These are phyloP conservation scores for Suhomyces choctaworum DNA, from an alignment of 1,139 yeast genomes.

Conservation along the genomic window DNA sequence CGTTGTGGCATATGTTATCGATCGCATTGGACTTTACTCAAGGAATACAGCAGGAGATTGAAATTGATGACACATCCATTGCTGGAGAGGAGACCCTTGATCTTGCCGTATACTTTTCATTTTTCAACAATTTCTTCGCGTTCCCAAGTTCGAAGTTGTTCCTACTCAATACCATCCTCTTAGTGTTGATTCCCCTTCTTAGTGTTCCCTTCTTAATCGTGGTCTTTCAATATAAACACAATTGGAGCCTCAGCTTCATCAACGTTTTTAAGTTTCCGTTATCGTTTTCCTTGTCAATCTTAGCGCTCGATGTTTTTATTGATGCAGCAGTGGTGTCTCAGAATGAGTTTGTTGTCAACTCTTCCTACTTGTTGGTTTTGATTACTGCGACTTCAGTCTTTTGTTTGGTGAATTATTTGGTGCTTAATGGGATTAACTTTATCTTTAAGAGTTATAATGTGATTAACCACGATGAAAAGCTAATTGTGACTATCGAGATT, in stretches of 20 bases:
- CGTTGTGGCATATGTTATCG: constrained; percentile 82
- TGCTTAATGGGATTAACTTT: constrained; percentile 49
- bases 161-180: constrained; percentile 47
- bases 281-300: constrained; percentile 46
- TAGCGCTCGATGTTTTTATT: constrained; percentile 37
- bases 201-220: constrained; percentile 49
- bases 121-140: constrained; percentile 60
- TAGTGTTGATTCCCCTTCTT: constrained; percentile 57
- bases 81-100: constrained; percentile 24
- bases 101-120: constrained; percentile 61
- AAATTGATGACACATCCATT: constrained; percentile 30
- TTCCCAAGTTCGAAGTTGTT: constrained; percentile 50
- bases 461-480: constrained; percentile 67
- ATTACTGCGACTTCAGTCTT: constrained; percentile 49
- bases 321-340: constrained; percentile 29
- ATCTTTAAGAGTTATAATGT: constrained; percentile 52
- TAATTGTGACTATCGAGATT: constrained; percentile 60
- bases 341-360: constrained; percentile 63
- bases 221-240: constrained; percentile 44
- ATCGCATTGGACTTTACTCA: constrained; percentile 61
- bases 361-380: constrained; percentile 41
- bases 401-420: constrained; percentile 53
- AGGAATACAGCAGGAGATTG: constrained; percentile 39
- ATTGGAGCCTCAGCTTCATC: constrained; percentile 48
- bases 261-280: constrained; percentile 54